These are phyloP conservation scores for Sporopachydermia lactativora DNA, from an alignment of 805 yeast species.

Conservation along the genomic window DNA sequence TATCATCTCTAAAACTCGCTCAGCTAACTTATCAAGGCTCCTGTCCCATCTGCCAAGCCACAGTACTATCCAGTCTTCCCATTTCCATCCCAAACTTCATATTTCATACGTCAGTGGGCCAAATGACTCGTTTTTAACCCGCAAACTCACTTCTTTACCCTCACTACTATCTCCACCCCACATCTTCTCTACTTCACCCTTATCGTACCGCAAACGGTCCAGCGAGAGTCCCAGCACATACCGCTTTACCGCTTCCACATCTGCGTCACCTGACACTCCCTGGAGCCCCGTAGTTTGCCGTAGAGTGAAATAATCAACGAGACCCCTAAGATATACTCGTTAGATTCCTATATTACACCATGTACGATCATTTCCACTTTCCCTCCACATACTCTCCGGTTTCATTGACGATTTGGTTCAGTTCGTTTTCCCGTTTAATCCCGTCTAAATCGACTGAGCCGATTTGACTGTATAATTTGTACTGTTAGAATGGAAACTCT, in stretches of 20 bases:
- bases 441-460: constrained; percentile 12
- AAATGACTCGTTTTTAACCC: neutral
- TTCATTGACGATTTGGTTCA: constrained; percentile 32
- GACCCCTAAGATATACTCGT: constrained; percentile 6
- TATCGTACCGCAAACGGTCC: neutral
- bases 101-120: neutral
- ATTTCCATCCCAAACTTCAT: neutral
- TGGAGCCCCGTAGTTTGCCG: neutral
- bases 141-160: neutral
- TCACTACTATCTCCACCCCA: neutral
- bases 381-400: constrained; percentile 15
- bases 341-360: neutral
- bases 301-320: constrained; percentile 9
- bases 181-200: neutral
- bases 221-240: neutral
- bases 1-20: no score
- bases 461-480: neutral
- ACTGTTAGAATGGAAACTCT: neutral
- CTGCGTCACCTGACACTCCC: neutral
- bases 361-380: constrained; percentile 4
- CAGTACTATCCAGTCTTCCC: constrained; percentile 4
- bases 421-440: constrained; percentile 29
- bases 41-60: no score
- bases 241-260: neutral
- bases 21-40: no score